Conservation (phyloP, 2,329 filamentous ascomycete species). For the Sphaceloma murrayae region DNA sequence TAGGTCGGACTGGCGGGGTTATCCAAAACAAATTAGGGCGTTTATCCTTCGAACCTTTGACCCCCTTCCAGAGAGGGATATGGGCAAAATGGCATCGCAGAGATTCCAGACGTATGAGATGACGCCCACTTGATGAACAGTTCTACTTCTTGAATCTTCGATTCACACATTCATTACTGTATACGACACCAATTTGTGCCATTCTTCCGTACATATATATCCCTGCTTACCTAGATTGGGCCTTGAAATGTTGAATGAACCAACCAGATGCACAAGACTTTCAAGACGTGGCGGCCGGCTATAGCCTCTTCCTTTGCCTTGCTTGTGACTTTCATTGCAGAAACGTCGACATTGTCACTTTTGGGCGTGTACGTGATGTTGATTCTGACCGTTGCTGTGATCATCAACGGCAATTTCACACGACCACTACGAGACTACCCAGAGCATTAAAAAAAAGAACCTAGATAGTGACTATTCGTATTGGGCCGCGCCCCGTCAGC, state of each 20-base stretch:
- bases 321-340: no score
- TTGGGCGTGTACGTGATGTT: no score
- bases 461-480: no score
- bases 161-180: constrained; percentile 13
- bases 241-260: not conserved
- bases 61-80: constrained; percentile 9
- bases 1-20: not conserved
- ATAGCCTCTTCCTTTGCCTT: no score
- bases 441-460: no score
- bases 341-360: no score
- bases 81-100: constrained; percentile 5
- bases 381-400: no score
- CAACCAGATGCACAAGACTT: no score
- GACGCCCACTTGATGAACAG: constrained; percentile 13
- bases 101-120: constrained; percentile 9
- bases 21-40: constrained; percentile 9
- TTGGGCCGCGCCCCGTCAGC: no score
- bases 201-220: constrained; percentile 10
- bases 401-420: no score
- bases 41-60: constrained; percentile 5
- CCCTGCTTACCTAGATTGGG: not conserved
- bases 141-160: constrained; percentile 4
- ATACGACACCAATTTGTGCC: constrained; percentile 3
- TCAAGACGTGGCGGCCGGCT: no score
- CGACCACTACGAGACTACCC: no score